Evolutionary conservation across 2,329 filamentous ascomycete genomes (phyloP), one percentile per base, ranked within the genome.

Genomic region (Trichoderma hamatum): DNA sequence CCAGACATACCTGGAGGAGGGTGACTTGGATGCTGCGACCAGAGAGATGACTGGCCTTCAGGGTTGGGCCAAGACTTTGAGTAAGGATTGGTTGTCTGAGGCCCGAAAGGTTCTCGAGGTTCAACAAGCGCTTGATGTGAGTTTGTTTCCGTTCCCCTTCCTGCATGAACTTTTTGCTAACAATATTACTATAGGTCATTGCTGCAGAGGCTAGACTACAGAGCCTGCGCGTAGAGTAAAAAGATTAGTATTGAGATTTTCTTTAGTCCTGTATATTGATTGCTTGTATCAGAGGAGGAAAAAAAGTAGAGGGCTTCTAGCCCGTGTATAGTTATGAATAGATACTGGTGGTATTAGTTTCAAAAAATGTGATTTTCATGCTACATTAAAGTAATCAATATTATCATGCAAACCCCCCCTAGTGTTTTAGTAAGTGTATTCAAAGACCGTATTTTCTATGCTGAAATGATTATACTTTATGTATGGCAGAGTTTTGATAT

Each of bases 11-110:
- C 86, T 99, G 24, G 94, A 99, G 82, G 93, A 98, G 82, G 96
- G 96, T 26, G 90, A 97, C 76, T 82, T 99, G 68, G 96, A 99
- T 79, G 90, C 87, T 65, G 96, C 96, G 3, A 94, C 96, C 16
- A 86, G 96, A 72, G 96, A 99, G 83, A 96, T 99, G 91, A 99
- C 98, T 78, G 88, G 90, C 1, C 84, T 99, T 58, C 87, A 91
- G 71, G 96, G 96, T 30, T 99, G 96, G 96, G 94, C 95, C 59
- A 97, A 96, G 86, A 95, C 94, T 51, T 82, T 99, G 77, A 96
- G 93, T 81, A 90, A 92, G 76, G 96, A 99, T 80, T 99, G 96
- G 96, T 82, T 99, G 74, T 87, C 86, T 64, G 96, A 99, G 84
- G 92, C 94, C 71, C 89, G 96, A 78, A 92, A 94, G 82, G 93